Base-by-base conservation (phyloP, 805 yeast species). In the Sungouiella thailandica region DNA sequence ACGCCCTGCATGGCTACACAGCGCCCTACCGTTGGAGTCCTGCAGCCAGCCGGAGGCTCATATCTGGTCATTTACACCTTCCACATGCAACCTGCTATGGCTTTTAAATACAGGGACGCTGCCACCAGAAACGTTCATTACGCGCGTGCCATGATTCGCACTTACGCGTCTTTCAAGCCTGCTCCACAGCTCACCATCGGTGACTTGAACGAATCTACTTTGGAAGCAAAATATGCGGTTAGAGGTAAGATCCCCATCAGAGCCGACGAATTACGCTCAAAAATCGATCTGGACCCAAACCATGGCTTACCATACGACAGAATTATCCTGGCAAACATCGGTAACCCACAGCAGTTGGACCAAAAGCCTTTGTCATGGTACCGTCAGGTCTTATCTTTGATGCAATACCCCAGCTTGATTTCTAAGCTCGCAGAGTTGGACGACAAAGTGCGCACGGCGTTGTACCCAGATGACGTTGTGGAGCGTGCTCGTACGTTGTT, bases 331-430 rank as follows among this genome's bases (percentile, higher is more conserved):
- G 93, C 96, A 43, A 93, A 93, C 57, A 93, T 93, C 43, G 99
- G 99, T 19, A 93, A 93, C 57, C 99, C 99, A 2, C 99, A 93
- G 61, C 97, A 90, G 57, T 70, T 93, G 54, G 90, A 87, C 47
- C 99, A 93, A 60, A 74, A 80, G 51, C 98, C 99, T 1, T 69
- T 93, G 49, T 85, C 95, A n/a, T 93, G 93, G 68, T 89, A 87
- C 61, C 75, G 99, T 50, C 95, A 89, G 56, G 95, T 89, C 4
- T 65, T 90, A 39, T 76, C 97, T 1, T 59, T 89, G 28, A 63
- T 90, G 47, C 96, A 93, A 62, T 83, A 85, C 57, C 97, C 98
- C 1, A 74, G 70, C 19, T 59, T 89, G 32, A 48, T 89, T 27
- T 41, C 46, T 19, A 33, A 40, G 34, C 15, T 42, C 24, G 18